These are phyloP conservation scores for Aspergillus persii DNA, from an alignment of 2,329 filamentous ascomycete genomes.

Conservation along the genomic window DNA sequence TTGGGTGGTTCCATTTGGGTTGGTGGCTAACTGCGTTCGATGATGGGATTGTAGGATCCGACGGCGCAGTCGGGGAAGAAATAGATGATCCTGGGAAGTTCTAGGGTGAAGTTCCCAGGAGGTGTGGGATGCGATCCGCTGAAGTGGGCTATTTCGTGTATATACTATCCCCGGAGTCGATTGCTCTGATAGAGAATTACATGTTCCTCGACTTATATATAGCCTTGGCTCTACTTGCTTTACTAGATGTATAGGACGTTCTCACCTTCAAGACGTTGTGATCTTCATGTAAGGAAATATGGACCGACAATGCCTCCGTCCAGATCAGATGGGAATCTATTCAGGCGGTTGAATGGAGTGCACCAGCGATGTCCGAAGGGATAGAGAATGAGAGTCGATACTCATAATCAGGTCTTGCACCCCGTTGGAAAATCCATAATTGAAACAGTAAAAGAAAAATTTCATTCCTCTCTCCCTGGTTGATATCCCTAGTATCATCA, in stretches of 20 bases:
- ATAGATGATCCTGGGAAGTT: constrained; percentile 12
- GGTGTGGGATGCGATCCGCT: background rate
- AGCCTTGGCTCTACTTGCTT: background rate
- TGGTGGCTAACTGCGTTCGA: background rate
- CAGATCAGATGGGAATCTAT: background rate
- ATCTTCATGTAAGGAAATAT: constrained; percentile 17
- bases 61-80: constrained; percentile 35
- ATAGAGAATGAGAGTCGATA: background rate
- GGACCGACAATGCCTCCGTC: background rate
- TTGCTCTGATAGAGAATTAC: too few species aligned
- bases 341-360: background rate
- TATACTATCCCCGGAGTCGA: constrained; percentile 2
- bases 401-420: too few species aligned
- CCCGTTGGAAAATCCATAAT: too few species aligned
- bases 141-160: constrained; percentile 1
- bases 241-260: background rate
- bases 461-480: constrained; percentile 18
- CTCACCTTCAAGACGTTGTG: background rate
- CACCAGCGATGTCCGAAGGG: background rate
- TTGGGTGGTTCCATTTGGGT: background rate
- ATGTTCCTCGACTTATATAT: too few species aligned
- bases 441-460: constrained; percentile 27
- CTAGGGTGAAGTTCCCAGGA: background rate
- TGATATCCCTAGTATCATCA: constrained; percentile 7
- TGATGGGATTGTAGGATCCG: constrained; percentile 25